Conservation (phyloP, 2,329 filamentous ascomycete species). For the Diaporthe citrichinensis region DNA sequence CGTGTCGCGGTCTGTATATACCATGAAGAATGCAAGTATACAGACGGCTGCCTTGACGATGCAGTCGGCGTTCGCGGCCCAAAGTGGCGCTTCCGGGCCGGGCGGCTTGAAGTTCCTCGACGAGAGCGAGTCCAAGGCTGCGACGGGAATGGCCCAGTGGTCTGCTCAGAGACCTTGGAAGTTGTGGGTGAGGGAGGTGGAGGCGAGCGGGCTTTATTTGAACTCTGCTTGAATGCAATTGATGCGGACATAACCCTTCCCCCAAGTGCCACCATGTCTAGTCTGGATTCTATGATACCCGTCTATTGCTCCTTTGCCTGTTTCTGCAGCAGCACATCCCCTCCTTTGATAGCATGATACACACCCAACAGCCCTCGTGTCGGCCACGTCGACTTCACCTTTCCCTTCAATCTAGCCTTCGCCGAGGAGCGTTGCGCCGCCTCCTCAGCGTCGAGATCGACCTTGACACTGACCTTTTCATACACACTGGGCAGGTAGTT, state of each 20-base stretch:
- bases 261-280: neutral
- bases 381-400: constrained; percentile 26
- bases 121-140: constrained; percentile 42
- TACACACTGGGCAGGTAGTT: constrained; percentile 73
- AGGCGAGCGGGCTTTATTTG: constrained; percentile 46
- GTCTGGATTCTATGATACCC: neutral
- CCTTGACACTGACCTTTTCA: constrained; percentile 75
- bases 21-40: constrained; percentile 57
- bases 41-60: constrained; percentile 55
- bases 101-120: constrained; percentile 39
- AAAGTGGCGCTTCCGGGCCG: neutral
- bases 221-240: constrained; percentile 32
- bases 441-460: constrained; percentile 56
- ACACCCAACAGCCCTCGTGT: constrained; percentile 26
- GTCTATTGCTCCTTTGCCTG: neutral
- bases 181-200: constrained; percentile 47
- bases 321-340: constrained; percentile 25
- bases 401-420: neutral
- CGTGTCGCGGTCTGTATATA: constrained; percentile 60
- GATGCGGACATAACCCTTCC: too few species aligned
- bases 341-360: constrained; percentile 20
- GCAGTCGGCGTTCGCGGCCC: constrained; percentile 41
- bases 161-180: constrained; percentile 46
- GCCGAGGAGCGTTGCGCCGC: neutral
- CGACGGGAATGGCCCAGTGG: constrained; percentile 41